Evolutionary conservation across 1,139 yeast genomes (phyloP), one percentile per base, ranked within the genome.

Genomic region (Yamadazyma jaroonii): DNA sequence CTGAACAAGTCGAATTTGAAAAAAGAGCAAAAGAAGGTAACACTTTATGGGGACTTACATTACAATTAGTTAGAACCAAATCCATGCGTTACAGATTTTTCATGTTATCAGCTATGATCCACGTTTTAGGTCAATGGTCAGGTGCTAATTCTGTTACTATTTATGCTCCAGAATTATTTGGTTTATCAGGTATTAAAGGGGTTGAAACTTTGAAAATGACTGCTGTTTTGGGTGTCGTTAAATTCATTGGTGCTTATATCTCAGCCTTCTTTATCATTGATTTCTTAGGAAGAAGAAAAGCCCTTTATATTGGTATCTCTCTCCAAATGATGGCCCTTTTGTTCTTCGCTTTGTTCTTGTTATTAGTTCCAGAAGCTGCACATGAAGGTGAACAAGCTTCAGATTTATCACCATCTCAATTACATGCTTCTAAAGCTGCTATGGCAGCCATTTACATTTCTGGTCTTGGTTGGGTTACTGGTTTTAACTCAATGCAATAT

Each of bases 111-210:
- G 55, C 69, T 32, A 49, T 62, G 33, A 63, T 77, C 13, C 80
- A 78, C 47, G 43, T 80, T 32, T 62, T 79, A 38, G 78, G 80
- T 33, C 84, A 79, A 58, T 77, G 82, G 76, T 64, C 78, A 32
- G 85, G 85, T 35, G 80, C 83, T 20, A 79, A 77, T 45, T 77
- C 83, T 2, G 63, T 78, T 35, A 77, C 81, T n/a, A 74, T 77
- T 38, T 78, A 77, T 50, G 77, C 84, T 14, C 71, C 79, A 14
- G 74, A 74, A 41, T 64, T 79, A 41, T 77, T 79, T 50, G 64
- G 64, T 25, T 63, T 76, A 39, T 70, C 74, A 38, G 84, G 84
- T 39, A 54, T 64, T 33, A 35, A 36, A 27, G 67, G 65, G 25
- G 50, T 60, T 24, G 67, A 65, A 13, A 52, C 49, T 15, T 58